These are phyloP conservation scores for Arctostaphylos glauca DNA, from an alignment of 148 eudicot species.

Conservation along the genomic window DNA sequence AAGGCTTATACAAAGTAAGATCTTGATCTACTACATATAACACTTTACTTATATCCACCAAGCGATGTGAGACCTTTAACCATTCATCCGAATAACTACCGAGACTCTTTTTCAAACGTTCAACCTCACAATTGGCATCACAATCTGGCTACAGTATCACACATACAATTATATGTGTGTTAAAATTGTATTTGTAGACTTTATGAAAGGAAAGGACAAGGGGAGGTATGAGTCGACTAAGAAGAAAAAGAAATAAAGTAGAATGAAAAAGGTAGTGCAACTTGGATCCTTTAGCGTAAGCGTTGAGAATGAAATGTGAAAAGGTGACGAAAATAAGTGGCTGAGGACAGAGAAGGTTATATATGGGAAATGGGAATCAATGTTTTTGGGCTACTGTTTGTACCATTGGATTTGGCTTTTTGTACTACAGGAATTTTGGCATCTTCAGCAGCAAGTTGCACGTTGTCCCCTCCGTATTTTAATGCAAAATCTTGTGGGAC, in stretches of 20 bases:
- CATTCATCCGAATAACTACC: too few species aligned
- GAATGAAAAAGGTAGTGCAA: neutral
- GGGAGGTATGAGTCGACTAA: neutral
- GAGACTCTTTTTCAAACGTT: too few species aligned
- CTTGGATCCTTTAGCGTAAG: neutral
- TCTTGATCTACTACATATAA: too few species aligned
- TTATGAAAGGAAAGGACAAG: neutral
- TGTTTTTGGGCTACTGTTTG: neutral
- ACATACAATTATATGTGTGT: too few species aligned
- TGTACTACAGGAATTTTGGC: neutral
- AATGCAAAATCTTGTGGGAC: neutral
- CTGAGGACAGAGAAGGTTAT: neutral
- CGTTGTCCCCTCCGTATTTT: neutral
- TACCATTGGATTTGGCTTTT: neutral
- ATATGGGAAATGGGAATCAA: neutral
- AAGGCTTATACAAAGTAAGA: too few species aligned
- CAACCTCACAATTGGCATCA: too few species aligned
- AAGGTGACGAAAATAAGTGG: neutral
- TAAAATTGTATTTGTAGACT: neutral
- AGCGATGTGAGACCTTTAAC: too few species aligned
- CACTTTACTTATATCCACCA: too few species aligned
- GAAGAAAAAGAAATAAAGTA: neutral
- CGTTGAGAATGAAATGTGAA: conserved; percentile 1
- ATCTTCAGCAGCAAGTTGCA: neutral
- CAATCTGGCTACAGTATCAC: too few species aligned